Evolutionary conservation across 2,329 filamentous ascomycete genomes (phyloP).

Genomic region (Exophiala viscosa): DNA sequence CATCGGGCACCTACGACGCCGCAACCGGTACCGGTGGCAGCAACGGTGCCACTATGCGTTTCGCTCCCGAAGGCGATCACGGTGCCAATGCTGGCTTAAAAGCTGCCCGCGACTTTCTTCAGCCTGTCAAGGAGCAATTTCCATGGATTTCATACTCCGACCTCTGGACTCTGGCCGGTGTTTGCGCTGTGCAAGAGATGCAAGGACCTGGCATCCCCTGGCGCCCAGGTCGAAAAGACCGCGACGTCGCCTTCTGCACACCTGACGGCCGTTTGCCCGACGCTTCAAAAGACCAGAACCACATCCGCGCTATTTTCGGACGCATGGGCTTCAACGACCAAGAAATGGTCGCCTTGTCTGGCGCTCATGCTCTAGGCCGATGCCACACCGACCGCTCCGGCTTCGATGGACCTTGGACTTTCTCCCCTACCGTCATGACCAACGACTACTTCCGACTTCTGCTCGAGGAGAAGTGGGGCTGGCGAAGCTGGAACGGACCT

Average conservation of each 20-base stretch:
- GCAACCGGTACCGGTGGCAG: constrained; percentile 83
- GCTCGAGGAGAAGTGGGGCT: constrained; percentile 86
- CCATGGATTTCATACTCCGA: constrained; percentile 97
- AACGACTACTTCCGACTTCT: constrained; percentile 94
- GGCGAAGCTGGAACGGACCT: constrained; percentile 87
- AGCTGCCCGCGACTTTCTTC: constrained; percentile 83
- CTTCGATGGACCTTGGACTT: constrained; percentile 86
- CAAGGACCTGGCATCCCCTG: constrained; percentile 82
- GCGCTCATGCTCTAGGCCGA: constrained; percentile 78
- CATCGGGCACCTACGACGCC: constrained; percentile 86
- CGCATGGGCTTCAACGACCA: constrained; percentile 98
- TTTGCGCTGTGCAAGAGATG: constrained; percentile 90
- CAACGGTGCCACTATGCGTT: constrained; percentile 97
- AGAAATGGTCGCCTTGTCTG: constrained; percentile 86
- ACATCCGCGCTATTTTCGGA: constrained; percentile 87
- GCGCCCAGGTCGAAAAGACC: constrained; percentile 79
- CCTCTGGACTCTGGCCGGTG: constrained; percentile 88
- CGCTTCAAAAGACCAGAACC: constrained; percentile 69
- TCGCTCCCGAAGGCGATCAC: constrained; percentile 81
- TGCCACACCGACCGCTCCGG: constrained; percentile 87
- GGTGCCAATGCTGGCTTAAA: constrained; percentile 90
- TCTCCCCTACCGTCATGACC: constrained; percentile 83
- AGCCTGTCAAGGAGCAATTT: constrained; percentile 84
- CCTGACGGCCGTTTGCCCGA: constrained; percentile 90
- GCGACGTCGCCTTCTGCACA: constrained; percentile 78